Evolutionary conservation across 2,329 filamentous ascomycete species (phyloP).

Genomic region (Neofusicoccum parvum): DNA sequence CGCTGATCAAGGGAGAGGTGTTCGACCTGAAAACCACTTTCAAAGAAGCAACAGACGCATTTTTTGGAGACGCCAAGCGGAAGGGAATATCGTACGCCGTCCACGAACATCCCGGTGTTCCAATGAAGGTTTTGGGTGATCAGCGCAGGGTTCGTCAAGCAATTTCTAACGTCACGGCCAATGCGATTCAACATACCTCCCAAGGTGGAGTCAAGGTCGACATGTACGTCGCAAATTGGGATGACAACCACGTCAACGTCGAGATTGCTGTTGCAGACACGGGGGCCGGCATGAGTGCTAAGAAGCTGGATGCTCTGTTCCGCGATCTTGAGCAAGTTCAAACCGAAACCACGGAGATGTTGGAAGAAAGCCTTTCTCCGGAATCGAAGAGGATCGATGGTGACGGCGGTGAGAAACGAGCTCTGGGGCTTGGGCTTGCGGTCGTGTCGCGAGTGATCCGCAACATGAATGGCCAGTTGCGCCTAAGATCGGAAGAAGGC

Average conservation of each 20-base stretch:
- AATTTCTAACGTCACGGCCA: constrained; percentile 80
- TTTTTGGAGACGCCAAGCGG: constrained; percentile 71
- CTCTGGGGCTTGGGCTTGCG: constrained; percentile 80
- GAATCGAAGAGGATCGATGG: constrained; percentile 34
- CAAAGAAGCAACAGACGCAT: constrained; percentile 75
- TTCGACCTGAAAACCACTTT: constrained; percentile 74
- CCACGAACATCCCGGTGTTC: constrained; percentile 67
- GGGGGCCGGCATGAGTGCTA: constrained; percentile 64
- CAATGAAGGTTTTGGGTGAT: constrained; percentile 73
- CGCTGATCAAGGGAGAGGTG: constrained; percentile 76
- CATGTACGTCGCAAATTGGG: constrained; percentile 61
- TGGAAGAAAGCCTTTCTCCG: constrained; percentile 36
- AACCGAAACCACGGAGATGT: constrained; percentile 39
- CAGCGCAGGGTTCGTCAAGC: constrained; percentile 78
- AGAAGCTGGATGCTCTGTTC: constrained; percentile 62
- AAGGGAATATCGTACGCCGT: constrained; percentile 75
- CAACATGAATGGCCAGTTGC: constrained; percentile 89
- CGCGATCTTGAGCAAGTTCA: constrained; percentile 68
- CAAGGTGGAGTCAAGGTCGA: constrained; percentile 71
- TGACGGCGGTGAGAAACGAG: constrained; percentile 44
- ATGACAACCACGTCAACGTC: constrained; percentile 61
- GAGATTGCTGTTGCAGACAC: constrained; percentile 79
- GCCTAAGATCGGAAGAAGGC: constrained; percentile 79
- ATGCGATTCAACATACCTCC: constrained; percentile 78
- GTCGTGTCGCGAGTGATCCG: constrained; percentile 81